A percentile compares a stretch with the other conserved stretches of the same genome.
Conservation (phyloP, 176 grass and related monocot genomes). For the Raddia guianensis region DNA sequence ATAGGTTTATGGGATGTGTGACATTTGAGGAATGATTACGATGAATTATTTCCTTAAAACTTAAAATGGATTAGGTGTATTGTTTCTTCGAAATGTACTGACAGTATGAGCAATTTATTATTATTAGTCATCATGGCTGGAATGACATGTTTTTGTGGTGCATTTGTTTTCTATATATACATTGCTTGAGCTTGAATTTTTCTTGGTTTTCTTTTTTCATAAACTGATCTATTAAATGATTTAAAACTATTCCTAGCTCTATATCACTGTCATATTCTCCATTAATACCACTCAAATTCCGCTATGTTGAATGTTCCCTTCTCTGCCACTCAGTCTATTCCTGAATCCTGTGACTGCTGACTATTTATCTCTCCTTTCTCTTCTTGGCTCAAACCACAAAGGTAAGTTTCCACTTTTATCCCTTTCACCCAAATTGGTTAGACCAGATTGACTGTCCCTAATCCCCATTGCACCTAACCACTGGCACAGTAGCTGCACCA, state of each 20-base stretch:
- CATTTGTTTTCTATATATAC: background rate
- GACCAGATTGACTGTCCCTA: too few relatives aligned
- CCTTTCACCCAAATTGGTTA: too few relatives aligned
- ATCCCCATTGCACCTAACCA: too few relatives aligned
- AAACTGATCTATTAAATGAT: background rate
- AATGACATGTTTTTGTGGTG: background rate
- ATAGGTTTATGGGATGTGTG: background rate
- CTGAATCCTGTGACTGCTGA: too few relatives aligned
- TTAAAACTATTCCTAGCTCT: background rate
- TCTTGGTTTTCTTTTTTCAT: background rate
- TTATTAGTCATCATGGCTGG: background rate
- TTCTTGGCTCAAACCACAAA: too few relatives aligned
- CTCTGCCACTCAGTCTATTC: too few relatives aligned
- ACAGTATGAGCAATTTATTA: background rate
- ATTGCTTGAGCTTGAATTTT: background rate
- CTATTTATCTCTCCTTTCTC: too few relatives aligned
- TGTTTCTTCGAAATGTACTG: background rate
- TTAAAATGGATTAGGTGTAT: background rate
- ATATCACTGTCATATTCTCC: background rate
- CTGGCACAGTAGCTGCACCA: too few relatives aligned
- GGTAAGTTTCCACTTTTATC: too few relatives aligned
- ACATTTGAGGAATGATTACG: background rate
- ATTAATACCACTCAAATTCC: background rate
- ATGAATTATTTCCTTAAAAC: conserved; percentile 5
- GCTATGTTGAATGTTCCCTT: too few relatives aligned